Evolutionary conservation across 768 basidiomycete species (phyloP), one percentile per base, ranked within the genome.

Genomic region (Lactifluus hygrophoroides): DNA sequence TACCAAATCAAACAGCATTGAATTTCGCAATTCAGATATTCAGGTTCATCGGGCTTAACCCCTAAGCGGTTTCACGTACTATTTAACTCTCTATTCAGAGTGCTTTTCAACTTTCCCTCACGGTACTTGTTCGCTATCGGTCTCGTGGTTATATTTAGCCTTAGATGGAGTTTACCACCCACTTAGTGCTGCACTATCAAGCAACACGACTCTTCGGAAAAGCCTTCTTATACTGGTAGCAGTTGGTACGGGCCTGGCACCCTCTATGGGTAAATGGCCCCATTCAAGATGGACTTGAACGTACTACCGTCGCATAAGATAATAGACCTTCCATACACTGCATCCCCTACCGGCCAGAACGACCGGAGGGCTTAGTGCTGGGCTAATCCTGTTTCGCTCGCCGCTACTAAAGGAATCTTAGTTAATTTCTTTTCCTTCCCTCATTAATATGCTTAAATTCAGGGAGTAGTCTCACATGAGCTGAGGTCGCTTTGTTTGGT

Each of bases 341-440:
- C 59, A 61, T 63, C 66, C 61, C 60, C 60, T 57, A n/a, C 61
- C 48, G 62, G 50, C 57, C 64, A 47, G 56, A 57, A n/a, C n/a
- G 58, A 40, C 60, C 52, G 28, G 53, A 56, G 59, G 47, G 44
- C 57, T 63, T 55, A 51, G 51, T 55, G 56, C 56, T 59, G 55
- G 56, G 54, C 59, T 58, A 74, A 80, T 86, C 83, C 84, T 80
- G 74, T 80, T 86, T 85, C 85, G 84, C 85, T 86, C 81, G 82
- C 84, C 82, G 85, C 82, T 86, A 86, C 85, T 85, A 83, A 78
- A 82, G 85, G 82, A 86, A 86, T 85, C 85, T 84, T 84, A 80
- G 85, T 86, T 86, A 85, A 83, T 87, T 87, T 85, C 85, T 87
- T 87, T 86, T 86, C 85, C 85, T 86, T 83, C 80, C 80, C 85